phyloP scores from a whole-genome alignment of 768 basidiomycete genomes.

The Lenzites betulinus region DNA sequence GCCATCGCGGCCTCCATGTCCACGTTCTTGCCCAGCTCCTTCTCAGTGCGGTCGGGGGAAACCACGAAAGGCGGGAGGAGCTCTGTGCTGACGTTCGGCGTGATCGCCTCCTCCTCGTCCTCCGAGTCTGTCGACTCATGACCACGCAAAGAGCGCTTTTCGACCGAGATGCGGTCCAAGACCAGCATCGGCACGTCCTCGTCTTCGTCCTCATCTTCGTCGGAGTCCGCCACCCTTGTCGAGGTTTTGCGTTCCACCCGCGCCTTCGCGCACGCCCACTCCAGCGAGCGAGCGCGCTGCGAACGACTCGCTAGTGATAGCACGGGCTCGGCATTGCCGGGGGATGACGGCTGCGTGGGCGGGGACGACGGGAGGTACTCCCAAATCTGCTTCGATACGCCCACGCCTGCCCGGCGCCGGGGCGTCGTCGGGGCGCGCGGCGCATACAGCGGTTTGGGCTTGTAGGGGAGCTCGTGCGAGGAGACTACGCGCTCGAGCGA shows the following conservation, averaged over 20 bases:
- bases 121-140: slow-evolving; percentile 15
- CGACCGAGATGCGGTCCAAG: slow-evolving; percentile 11
- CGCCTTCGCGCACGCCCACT: slow-evolving; percentile 70
- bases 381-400: slow-evolving; percentile 28
- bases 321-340: slow-evolving; percentile 43
- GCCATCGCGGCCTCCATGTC: slow-evolving; percentile 29
- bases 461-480: slow-evolving; percentile 44
- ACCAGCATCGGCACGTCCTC: slow-evolving; percentile 22
- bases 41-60: slow-evolving; percentile 5
- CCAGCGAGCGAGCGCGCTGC: slow-evolving; percentile 57
- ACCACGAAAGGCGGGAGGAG: slow-evolving; percentile 11
- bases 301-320: slow-evolving; percentile 45
- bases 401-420: background rate
- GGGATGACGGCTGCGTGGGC: slow-evolving; percentile 53
- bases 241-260: slow-evolving; percentile 30
- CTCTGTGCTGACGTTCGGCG: slow-evolving; percentile 22
- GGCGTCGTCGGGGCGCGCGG: slow-evolving; percentile 23
- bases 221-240: slow-evolving; percentile 8
- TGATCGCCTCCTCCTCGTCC: slow-evolving; percentile 24
- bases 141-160: slow-evolving; percentile 8
- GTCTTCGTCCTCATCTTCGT: slow-evolving; percentile 29
- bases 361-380: slow-evolving; percentile 64
- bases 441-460: slow-evolving; percentile 14
- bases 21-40: slow-evolving; percentile 7
- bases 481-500: slow-evolving; percentile 64